phyloP scores from a whole-genome alignment of 2,329 filamentous ascomycete species.

The Teratosphaeria gauchensis region DNA sequence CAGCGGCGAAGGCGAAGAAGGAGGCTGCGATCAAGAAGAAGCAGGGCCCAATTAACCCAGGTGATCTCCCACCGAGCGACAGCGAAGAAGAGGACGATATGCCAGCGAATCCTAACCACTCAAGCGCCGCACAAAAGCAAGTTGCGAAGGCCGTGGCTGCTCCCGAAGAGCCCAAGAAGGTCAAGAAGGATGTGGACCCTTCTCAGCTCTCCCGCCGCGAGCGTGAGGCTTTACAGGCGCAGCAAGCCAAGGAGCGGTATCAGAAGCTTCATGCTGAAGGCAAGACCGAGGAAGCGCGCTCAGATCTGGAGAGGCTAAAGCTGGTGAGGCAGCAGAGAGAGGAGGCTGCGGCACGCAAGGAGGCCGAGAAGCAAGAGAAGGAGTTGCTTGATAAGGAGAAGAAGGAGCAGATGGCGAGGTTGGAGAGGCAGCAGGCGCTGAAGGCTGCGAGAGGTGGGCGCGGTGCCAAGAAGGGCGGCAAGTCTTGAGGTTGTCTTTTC shows the following conservation, averaged over 20 bases:
- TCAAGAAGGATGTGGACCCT: slow-evolving; percentile 44
- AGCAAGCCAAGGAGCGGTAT: slow-evolving; percentile 81
- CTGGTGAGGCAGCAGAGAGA: slow-evolving; percentile 79
- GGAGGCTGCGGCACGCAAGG: slow-evolving; percentile 70
- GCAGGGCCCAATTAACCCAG: slow-evolving; percentile 62
- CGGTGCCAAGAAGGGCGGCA: slow-evolving; percentile 35
- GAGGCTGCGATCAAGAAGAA: slow-evolving; percentile 74
- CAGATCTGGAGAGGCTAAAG: slow-evolving; percentile 73
- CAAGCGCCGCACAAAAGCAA: slow-evolving; percentile 56
- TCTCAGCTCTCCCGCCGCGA: slow-evolving; percentile 56
- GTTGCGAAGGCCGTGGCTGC: slow-evolving; percentile 39
- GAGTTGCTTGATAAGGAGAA: slow-evolving; percentile 48
- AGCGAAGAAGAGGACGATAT: slow-evolving; percentile 55
- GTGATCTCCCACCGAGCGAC: slow-evolving; percentile 67
- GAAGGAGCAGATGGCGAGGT: slow-evolving; percentile 38
- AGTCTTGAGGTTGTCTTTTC: slow-evolving; percentile 14
- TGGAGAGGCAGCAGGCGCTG: slow-evolving; percentile 36
- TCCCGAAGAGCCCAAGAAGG: slow-evolving; percentile 32
- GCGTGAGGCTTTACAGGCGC: slow-evolving; percentile 73
- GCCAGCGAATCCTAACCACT: slow-evolving; percentile 88
- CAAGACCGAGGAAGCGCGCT: slow-evolving; percentile 92
- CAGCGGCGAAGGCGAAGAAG: slow-evolving; percentile 82
- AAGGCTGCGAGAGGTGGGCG: slow-evolving; percentile 32
- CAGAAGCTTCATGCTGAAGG: slow-evolving; percentile 86
- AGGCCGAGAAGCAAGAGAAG: slow-evolving; percentile 50